Evolutionary conservation across 2,329 filamentous ascomycete species (phyloP).

Genomic region (Sordariomycetes sp.): DNA sequence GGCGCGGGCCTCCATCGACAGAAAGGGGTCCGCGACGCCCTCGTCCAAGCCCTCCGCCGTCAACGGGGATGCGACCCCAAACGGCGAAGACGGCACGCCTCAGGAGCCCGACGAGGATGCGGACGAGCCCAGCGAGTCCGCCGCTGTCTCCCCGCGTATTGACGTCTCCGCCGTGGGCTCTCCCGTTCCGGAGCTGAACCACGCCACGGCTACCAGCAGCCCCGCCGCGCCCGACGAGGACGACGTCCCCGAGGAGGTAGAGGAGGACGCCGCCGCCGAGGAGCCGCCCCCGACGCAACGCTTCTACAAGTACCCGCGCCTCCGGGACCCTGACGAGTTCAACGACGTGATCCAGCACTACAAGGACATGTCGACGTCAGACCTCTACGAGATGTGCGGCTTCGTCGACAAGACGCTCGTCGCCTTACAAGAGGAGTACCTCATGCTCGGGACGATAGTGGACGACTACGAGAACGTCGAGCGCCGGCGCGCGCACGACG

Average conservation of each 20-base stretch:
- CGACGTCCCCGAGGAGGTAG: conserved; percentile 8
- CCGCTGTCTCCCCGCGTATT: conserved; percentile 6
- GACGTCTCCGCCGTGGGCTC: neutral
- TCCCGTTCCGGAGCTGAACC: conserved; percentile 2
- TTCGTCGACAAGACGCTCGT: conserved; percentile 29
- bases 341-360: conserved; percentile 31
- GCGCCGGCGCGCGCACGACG: conserved; percentile 28
- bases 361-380: conserved; percentile 31
- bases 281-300: conserved; percentile 6
- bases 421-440: conserved; percentile 42
- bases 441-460: conserved; percentile 31
- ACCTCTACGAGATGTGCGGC: conserved; percentile 29
- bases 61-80: conserved; percentile 2
- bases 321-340: conserved; percentile 36
- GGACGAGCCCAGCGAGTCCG: conserved; percentile 12
- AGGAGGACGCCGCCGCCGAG: conserved; percentile 3
- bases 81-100: conserved; percentile 5
- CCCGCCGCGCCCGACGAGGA: conserved; percentile 9
- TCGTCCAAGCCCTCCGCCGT: neutral
- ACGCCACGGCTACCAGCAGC: conserved; percentile 3
- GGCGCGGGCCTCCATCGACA: conserved; percentile 4
- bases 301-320: conserved; percentile 32
- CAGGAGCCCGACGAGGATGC: conserved; percentile 11
- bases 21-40: neutral
- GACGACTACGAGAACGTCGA: conserved; percentile 45